Evolutionary conservation across 208 protist genomes (phyloP).

Genomic region (Eutreptiella sp.): DNA sequence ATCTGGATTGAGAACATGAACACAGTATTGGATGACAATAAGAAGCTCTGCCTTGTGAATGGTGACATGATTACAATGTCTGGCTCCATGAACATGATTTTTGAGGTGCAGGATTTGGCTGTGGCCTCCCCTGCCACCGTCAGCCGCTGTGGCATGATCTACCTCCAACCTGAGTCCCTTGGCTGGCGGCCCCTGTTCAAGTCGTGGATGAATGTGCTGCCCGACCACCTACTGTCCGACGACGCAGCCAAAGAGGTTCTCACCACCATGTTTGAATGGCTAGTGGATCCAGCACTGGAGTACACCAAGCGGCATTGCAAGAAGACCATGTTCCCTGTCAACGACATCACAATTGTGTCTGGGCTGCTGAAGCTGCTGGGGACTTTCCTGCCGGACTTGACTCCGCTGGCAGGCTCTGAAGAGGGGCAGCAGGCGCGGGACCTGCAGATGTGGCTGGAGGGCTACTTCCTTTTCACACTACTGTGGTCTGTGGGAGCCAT

Average conservation of each 20-base stretch:
- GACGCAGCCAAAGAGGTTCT: conserved; percentile 41
- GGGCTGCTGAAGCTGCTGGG: conserved; percentile 71
- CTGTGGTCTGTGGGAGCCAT: conserved; percentile 84
- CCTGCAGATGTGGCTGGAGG: conserved; percentile 66
- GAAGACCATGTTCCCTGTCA: conserved; percentile 71
- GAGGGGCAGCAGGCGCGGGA: conserved; percentile 55
- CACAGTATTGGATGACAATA: conserved; percentile 98
- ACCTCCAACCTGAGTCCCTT: conserved; percentile 84
- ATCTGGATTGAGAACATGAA: conserved; percentile 99
- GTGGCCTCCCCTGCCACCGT: conserved; percentile 95
- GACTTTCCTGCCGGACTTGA: conserved; percentile 51
- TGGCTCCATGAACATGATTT: conserved; percentile 89
- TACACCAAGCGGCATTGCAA: conserved; percentile 63
- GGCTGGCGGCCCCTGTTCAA: conserved; percentile 82
- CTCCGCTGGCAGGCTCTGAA: conserved; percentile 65
- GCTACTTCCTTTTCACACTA: conserved; percentile 83
- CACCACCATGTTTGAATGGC: conserved; percentile 47
- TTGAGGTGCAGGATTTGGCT: conserved; percentile 92
- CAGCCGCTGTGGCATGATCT: conserved; percentile 96
- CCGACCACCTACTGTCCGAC: conserved; percentile 49
- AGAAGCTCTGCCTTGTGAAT: conserved; percentile 93
- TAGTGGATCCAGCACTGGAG: conserved; percentile 68
- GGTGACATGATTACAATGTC: conserved; percentile 94
- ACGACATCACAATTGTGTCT: conserved; percentile 58
- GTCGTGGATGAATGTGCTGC: conserved; percentile 67